Conservation (phyloP, 2,329 filamentous ascomycete species). For the Claviceps sp. region DNA sequence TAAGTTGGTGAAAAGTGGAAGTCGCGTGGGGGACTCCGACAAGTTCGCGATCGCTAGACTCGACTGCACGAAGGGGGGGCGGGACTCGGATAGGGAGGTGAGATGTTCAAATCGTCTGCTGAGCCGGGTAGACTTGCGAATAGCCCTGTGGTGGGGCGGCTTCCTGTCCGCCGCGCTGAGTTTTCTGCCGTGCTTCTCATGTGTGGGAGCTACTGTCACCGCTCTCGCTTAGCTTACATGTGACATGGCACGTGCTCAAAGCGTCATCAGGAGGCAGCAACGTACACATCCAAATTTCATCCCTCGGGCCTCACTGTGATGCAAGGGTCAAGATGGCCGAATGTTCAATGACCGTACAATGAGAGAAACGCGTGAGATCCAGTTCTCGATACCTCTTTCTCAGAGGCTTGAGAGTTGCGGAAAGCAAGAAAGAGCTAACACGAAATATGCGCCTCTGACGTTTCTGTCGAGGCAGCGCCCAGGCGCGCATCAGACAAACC, state of each 20-base stretch:
- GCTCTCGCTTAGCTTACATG: conserved; percentile 10
- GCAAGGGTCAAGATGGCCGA: too few relatives aligned
- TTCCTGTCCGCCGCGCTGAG: conserved; percentile 19
- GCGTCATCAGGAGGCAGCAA: too few relatives aligned
- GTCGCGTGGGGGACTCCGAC: conserved; percentile 4
- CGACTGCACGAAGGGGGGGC: conserved; percentile 6
- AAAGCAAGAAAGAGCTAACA: too few relatives aligned
- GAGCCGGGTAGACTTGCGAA: conserved; percentile 15
- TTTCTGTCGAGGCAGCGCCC: too few relatives aligned
- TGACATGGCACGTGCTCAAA: conserved; percentile 12
- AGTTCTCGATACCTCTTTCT: too few relatives aligned
- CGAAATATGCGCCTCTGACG: too few relatives aligned
- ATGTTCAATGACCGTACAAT: too few relatives aligned
- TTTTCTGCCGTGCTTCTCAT: conserved; percentile 23
- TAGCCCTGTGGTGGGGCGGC: conserved; percentile 28
- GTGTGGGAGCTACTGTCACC: conserved; percentile 29
- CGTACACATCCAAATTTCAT: too few relatives aligned
- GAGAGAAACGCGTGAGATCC: too few relatives aligned
- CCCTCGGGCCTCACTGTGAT: too few relatives aligned
- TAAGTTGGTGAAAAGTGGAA: conserved; percentile 9
- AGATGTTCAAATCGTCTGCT: conserved; percentile 14
- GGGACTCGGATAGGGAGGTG: conserved; percentile 13
- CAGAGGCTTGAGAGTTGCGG: too few relatives aligned
- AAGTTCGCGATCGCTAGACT: conserved; percentile 12
- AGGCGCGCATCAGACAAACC: too few relatives aligned